phyloP scores from a whole-genome alignment of 371 early-diverging fungal genomes.

The Mucor mucedo region DNA sequence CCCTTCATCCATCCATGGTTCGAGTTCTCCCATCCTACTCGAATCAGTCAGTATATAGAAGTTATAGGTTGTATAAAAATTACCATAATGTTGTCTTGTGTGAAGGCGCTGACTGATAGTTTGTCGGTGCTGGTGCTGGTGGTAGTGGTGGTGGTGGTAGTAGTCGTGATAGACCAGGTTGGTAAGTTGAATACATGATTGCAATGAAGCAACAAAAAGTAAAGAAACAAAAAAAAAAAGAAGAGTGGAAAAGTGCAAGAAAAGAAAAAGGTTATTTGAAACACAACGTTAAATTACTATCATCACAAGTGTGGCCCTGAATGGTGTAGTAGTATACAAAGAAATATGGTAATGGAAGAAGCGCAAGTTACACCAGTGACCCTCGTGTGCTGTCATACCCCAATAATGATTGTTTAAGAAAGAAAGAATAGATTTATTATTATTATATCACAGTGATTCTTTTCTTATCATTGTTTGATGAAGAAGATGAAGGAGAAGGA shows the following conservation, averaged over 20 bases:
- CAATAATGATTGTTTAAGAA: neutral
- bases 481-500: slow-evolving; percentile 14
- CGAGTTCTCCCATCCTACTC: slow-evolving; percentile 77
- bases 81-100: slow-evolving; percentile 28
- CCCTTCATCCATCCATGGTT: slow-evolving; percentile 82
- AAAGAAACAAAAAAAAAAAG: neutral
- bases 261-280: neutral
- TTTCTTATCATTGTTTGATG: slow-evolving; percentile 9
- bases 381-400: neutral
- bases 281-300: slow-evolving; percentile 6
- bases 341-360: neutral
- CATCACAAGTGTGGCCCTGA: slow-evolving; percentile 1
- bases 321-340: neutral
- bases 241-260: neutral
- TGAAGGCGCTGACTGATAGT: neutral
- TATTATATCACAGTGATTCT: slow-evolving; percentile 7
- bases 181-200: neutral
- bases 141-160: too few species aligned
- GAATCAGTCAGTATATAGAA: neutral
- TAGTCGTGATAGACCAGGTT: neutral
- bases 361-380: neutral
- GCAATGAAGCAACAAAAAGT: neutral
- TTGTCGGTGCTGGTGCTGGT: neutral
- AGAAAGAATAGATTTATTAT: neutral
- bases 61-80: neutral